Evolutionary conservation across 257 asterid species (phyloP), one percentile per base, ranked within the genome.

Genomic region (Lithospermum erythrorhizon): DNA sequence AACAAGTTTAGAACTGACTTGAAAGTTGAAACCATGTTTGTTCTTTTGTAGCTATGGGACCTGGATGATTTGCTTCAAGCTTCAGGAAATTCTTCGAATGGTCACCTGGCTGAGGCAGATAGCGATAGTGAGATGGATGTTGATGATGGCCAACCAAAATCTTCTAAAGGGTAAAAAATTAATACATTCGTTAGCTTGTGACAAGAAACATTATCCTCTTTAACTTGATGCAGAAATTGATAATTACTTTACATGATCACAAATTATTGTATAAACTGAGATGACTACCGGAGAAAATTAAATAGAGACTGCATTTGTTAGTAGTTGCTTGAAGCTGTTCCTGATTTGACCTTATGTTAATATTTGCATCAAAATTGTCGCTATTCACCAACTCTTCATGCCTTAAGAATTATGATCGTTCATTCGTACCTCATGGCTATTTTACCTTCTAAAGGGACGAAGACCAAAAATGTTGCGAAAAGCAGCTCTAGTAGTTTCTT

Each of bases 51-150:
- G 32, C 32, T 27, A 7, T 27, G 32, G 32, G 32, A 27, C 79
- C 69, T 89, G 68, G 90, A 89, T 25, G 87, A 81, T 37, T 65
- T 87, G 81, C 67, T 89, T 65, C 86, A 81, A 87, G 85, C 70
- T 32, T 72, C 32, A 27, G 32, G 32, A 27, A 27, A 27, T 27
- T 27, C 32, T 27, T 2, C 88, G 73, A 71, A 70, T 48, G 75
- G 63, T 74, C 76, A 54, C 53, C 59, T 85, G 45, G 79, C 73
- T 66, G 76, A 2, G 20, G 80, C 78, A 13, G 89, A 82, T 65
- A 74, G 83, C 58, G 90, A 86, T 68, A 75, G 65, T n/a, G 94
- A 73, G 76, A 89, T 86, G 97, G 91, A 84, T 13, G 80, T 89
- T 3, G 95, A 86, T 49, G 76, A 78, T 66, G 63, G 60, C 41